Percentiles rank a stretch among this genome's conserved stretches.
Conservation (phyloP, 306 rosid species). For the Fagus crenata region DNA sequence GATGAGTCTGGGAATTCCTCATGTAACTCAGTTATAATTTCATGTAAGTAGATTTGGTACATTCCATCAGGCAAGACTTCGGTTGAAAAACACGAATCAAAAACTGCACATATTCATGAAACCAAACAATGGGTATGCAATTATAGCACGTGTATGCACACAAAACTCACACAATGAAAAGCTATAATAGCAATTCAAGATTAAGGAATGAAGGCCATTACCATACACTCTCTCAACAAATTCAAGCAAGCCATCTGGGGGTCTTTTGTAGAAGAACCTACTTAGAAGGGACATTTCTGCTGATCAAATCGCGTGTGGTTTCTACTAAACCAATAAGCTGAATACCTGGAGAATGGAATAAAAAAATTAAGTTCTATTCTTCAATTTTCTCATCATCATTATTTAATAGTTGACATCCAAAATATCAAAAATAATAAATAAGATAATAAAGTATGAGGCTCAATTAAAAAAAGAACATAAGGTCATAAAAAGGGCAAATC, state of each 20-base stretch:
- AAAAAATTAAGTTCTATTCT: constrained; percentile 16
- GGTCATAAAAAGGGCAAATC: background rate
- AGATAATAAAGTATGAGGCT: background rate
- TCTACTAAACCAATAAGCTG: constrained; percentile 18
- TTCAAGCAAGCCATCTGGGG: constrained; percentile 96
- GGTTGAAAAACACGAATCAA: constrained; percentile 94
- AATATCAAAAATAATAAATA: background rate
- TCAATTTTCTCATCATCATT: constrained; percentile 22
- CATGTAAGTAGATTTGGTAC: constrained; percentile 80
- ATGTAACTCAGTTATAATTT: constrained; percentile 71
- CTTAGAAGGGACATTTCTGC: constrained; percentile 78
- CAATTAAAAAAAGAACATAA: background rate
- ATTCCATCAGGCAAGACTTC: constrained; percentile 85
- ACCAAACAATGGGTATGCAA: background rate
- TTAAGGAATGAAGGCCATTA: constrained; percentile 29
- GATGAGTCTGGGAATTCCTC: constrained; percentile 94
- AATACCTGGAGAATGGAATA: constrained; percentile 37
- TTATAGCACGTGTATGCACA: background rate
- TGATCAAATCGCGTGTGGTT: constrained; percentile 8
- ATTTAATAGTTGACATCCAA: background rate
- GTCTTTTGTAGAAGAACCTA: constrained; percentile 92
- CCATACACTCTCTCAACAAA: constrained; percentile 86
- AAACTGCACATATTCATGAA: constrained; percentile 53
- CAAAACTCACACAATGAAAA: background rate
- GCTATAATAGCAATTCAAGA: background rate